A percentile compares a stretch with the other conserved stretches of the same genome.
phyloP scores from a whole-genome alignment of 768 basidiomycete genomes.

The Paxillus involutus region DNA sequence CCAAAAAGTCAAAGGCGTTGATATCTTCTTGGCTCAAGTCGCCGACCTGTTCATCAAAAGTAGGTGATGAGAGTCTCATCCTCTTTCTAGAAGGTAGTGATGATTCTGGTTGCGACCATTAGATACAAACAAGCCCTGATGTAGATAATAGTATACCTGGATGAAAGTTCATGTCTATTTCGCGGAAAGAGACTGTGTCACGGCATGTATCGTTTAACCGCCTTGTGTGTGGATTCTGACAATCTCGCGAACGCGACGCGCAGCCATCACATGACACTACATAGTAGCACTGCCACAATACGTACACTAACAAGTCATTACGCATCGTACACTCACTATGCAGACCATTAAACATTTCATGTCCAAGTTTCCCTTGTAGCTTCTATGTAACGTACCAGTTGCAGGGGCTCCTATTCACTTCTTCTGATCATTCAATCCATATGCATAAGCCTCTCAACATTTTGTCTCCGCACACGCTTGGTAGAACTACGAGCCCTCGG shows the following conservation, averaged over 20 bases:
- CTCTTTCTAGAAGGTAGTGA: slow-evolving; percentile 54
- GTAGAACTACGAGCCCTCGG: no score
- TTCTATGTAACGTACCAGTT: no score
- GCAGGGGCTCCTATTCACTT: no score
- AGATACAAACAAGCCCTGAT: background rate
- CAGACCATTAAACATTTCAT: no score
- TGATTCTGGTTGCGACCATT: slow-evolving; percentile 2
- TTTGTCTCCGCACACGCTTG: no score
- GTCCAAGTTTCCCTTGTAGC: no score
- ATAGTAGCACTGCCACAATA: no score
- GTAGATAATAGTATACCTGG: background rate
- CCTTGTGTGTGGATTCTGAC: background rate
- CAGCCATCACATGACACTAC: background rate
- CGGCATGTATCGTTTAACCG: no score
- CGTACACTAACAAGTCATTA: no score
- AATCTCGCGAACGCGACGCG: background rate
- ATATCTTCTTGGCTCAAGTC: slow-evolving; percentile 58
- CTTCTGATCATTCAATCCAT: no score
- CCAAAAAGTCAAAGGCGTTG: slow-evolving; percentile 52
- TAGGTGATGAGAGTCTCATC: slow-evolving; percentile 64
- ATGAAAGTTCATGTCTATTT: background rate
- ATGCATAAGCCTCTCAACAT: no score
- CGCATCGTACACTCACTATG: no score
- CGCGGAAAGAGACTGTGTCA: background rate
- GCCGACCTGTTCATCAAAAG: slow-evolving; percentile 53